Conservation (phyloP, 1,139 yeast species). For the Saccharomyces hybrid region DNA sequence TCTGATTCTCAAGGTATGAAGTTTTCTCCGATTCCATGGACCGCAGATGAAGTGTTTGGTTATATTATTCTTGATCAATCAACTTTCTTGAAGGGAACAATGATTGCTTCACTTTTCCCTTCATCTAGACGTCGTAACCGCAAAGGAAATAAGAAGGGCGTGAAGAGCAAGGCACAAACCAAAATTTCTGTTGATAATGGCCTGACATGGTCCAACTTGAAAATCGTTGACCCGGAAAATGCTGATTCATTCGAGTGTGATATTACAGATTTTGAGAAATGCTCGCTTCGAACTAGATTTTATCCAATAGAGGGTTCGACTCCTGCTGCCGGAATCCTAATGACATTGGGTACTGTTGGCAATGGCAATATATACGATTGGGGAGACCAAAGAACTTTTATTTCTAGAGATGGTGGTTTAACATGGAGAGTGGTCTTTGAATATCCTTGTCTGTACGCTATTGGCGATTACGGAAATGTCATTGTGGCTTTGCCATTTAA, state of each 20-base stretch:
- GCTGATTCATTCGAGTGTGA: constrained; percentile 48
- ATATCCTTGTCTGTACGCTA: constrained; percentile 49
- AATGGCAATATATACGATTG: constrained; percentile 11
- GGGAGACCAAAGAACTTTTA: not conserved
- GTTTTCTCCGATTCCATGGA: constrained; percentile 15
- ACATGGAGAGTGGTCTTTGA: constrained; percentile 57
- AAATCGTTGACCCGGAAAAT: constrained; percentile 38
- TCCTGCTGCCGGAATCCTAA: constrained; percentile 65
- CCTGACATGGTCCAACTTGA: constrained; percentile 49
- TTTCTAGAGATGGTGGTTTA: constrained; percentile 16
- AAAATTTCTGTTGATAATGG: constrained; percentile 61
- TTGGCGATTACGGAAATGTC: constrained; percentile 78
- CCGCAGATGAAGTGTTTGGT: constrained; percentile 6
- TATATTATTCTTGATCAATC: constrained; percentile 4
- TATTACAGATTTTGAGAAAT: constrained; percentile 53
- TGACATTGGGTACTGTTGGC: constrained; percentile 54
- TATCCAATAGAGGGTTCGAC: constrained; percentile 37
- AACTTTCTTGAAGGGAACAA: constrained; percentile 16
- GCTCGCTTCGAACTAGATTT: constrained; percentile 13
- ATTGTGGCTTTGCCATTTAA: constrained; percentile 46
- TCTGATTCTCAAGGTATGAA: constrained; percentile 29
- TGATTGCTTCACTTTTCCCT: constrained; percentile 6
- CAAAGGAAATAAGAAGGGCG: not conserved
- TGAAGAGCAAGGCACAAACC: constrained; percentile 26
- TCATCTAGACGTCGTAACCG: not conserved